Conservation (phyloP, 495 filamentous ascomycete genomes). For the Lentithecium fluviatile region DNA sequence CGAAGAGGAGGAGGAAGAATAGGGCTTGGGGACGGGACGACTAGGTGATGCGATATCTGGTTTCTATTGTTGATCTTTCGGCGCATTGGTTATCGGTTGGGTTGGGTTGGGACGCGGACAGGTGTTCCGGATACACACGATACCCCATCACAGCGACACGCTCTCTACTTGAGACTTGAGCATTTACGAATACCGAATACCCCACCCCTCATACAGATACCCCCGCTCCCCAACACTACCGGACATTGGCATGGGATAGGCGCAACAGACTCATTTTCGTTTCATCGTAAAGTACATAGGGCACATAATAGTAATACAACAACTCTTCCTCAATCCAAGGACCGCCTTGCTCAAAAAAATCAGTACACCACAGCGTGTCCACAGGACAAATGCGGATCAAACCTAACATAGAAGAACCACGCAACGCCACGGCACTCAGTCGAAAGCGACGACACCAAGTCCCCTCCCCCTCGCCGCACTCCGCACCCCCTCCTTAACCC, state of each 20-base stretch:
- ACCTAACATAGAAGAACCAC: conserved; percentile 4
- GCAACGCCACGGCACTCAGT: conserved; percentile 8
- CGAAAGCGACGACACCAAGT: conserved; percentile 60
- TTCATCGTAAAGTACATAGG: neutral
- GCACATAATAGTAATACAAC: conserved; percentile 2
- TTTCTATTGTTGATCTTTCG: neutral
- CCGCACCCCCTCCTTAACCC: conserved; percentile 59
- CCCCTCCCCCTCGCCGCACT: conserved; percentile 61
- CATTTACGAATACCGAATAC: too few species aligned
- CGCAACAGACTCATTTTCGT: neutral
- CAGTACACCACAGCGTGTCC: too few species aligned
- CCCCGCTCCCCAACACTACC: neutral
- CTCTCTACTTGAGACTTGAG: too few species aligned
- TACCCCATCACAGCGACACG: neutral
- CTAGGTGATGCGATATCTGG: neutral
- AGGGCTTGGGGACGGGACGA: conserved; percentile 47
- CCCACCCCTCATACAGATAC: neutral
- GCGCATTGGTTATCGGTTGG: neutral
- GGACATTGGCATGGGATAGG: neutral
- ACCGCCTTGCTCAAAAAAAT: neutral
- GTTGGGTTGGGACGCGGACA: neutral
- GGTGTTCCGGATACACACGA: neutral
- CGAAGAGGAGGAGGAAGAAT: conserved; percentile 60
- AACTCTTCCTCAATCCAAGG: neutral
- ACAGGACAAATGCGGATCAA: too few species aligned